A percentile compares a stretch with the other conserved stretches of the same genome.
These are phyloP conservation scores for Daedaleopsis sinensis DNA, from an alignment of 768 basidiomycete genomes.

Conservation along the genomic window DNA sequence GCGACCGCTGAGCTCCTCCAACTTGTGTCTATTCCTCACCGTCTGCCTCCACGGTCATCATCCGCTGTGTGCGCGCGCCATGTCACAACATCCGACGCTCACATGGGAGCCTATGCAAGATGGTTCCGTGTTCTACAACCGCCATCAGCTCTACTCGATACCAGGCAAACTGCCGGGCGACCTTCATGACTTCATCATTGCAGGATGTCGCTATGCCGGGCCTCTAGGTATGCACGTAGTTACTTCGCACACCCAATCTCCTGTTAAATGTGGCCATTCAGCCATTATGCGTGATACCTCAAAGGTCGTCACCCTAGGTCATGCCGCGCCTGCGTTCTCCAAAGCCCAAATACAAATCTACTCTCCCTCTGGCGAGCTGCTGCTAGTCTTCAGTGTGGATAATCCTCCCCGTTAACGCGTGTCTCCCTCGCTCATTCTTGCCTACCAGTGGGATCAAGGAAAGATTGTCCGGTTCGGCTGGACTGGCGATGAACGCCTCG, in stretches of 20 bases:
- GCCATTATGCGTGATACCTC: slow-evolving; percentile 87
- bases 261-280: slow-evolving; percentile 32
- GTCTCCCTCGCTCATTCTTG: neutral
- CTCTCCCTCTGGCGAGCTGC: slow-evolving; percentile 79
- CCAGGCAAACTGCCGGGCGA: slow-evolving; percentile 72
- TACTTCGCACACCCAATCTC: neutral
- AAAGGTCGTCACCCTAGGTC: slow-evolving; percentile 75
- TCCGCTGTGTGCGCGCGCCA: slow-evolving; percentile 18
- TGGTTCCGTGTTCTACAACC: slow-evolving; percentile 84
- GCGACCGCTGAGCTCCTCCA: neutral
- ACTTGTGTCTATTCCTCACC: neutral
- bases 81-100: slow-evolving; percentile 72
- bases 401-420: slow-evolving; percentile 23
- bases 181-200: slow-evolving; percentile 76
- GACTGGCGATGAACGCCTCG: slow-evolving; percentile 80
- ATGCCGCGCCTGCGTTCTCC: slow-evolving; percentile 54
- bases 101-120: slow-evolving; percentile 93
- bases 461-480: slow-evolving; percentile 83
- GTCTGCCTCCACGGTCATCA: neutral
- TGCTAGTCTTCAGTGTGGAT: slow-evolving; percentile 75
- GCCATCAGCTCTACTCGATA: slow-evolving; percentile 83
- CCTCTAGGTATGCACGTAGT: slow-evolving; percentile 68
- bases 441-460: slow-evolving; percentile 84
- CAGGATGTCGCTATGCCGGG: slow-evolving; percentile 85
- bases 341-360: slow-evolving; percentile 88